phyloP scores from a whole-genome alignment of 2,329 filamentous ascomycete genomes.

The Verticillium nubilum region DNA sequence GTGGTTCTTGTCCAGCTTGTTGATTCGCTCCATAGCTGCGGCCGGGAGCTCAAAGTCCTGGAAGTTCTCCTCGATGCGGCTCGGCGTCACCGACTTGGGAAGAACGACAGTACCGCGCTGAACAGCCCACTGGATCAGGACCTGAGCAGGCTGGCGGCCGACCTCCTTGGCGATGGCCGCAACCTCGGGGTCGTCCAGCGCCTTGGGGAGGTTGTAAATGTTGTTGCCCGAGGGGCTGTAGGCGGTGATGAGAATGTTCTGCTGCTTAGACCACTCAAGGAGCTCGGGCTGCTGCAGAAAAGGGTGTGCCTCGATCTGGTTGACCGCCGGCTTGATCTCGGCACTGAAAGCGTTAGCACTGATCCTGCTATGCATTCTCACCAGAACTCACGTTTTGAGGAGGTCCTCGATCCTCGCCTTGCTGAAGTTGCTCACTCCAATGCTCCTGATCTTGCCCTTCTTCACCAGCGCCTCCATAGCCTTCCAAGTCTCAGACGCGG shows the following conservation, averaged over 20 bases:
- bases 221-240: slow-evolving; percentile 61
- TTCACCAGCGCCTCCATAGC: slow-evolving; percentile 55
- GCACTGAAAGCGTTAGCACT: slow-evolving; percentile 19
- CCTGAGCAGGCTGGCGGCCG: slow-evolving; percentile 44
- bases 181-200: slow-evolving; percentile 43
- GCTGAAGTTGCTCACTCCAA: slow-evolving; percentile 57
- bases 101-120: slow-evolving; percentile 48
- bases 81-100: slow-evolving; percentile 48
- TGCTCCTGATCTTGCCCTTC: slow-evolving; percentile 48
- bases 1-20: slow-evolving; percentile 29
- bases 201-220: slow-evolving; percentile 29
- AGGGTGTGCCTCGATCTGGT: slow-evolving; percentile 46
- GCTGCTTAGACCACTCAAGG: slow-evolving; percentile 45
- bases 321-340: slow-evolving; percentile 41
- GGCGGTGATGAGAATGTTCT: slow-evolving; percentile 45
- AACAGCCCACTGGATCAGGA: slow-evolving; percentile 49
- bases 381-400: slow-evolving; percentile 20
- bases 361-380: background rate
- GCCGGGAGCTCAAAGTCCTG: slow-evolving; percentile 26
- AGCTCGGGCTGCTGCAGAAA: slow-evolving; percentile 43
- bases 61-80: slow-evolving; percentile 43
- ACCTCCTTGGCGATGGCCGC: slow-evolving; percentile 46
- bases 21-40: slow-evolving; percentile 30
- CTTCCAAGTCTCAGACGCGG: slow-evolving; percentile 53
- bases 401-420: slow-evolving; percentile 47